Evolutionary conservation across 495 filamentous ascomycete species (phyloP).

Genomic region (Aspergillus bridgeri): DNA sequence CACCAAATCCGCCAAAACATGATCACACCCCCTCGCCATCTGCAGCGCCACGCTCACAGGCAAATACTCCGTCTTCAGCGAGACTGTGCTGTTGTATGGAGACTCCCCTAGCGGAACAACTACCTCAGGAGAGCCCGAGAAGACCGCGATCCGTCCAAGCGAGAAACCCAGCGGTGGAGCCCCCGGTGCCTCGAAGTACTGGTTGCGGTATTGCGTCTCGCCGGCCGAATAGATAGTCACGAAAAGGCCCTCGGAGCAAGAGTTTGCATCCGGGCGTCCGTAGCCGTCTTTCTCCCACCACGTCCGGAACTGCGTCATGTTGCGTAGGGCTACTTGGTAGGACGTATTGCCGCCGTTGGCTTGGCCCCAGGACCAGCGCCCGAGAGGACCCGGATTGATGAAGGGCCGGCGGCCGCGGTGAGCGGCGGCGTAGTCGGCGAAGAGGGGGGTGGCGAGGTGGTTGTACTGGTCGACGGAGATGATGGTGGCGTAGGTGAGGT

Average conservation of each 20-base stretch:
- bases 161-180: conserved; percentile 42
- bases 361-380: conserved; percentile 56
- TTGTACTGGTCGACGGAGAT: conserved; percentile 50
- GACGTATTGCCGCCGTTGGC: conserved; percentile 32
- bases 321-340: conserved; percentile 33
- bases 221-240: conserved; percentile 29
- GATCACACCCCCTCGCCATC: conserved; percentile 61
- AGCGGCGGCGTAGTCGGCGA: conserved; percentile 46
- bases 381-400: conserved; percentile 51
- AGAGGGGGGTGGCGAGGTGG: conserved; percentile 49
- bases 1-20: conserved; percentile 54
- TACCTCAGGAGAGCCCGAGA: conserved; percentile 52
- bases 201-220: conserved; percentile 32
- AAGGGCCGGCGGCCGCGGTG: conserved; percentile 49
- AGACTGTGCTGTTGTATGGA: conserved; percentile 49
- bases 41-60: conserved; percentile 59
- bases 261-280: conserved; percentile 30
- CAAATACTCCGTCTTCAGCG: conserved; percentile 49
- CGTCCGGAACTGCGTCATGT: conserved; percentile 49
- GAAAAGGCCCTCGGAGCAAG: conserved; percentile 41
- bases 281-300: conserved; percentile 52
- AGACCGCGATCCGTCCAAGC: conserved; percentile 39
- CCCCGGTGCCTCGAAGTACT: conserved; percentile 17
- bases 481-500: conserved; percentile 42
- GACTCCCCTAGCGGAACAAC: conserved; percentile 58